Evolutionary conservation across 805 yeast species (phyloP), one percentile per base, ranked within the genome.

Genomic region (Groenewaldozyma tartarivorans): DNA sequence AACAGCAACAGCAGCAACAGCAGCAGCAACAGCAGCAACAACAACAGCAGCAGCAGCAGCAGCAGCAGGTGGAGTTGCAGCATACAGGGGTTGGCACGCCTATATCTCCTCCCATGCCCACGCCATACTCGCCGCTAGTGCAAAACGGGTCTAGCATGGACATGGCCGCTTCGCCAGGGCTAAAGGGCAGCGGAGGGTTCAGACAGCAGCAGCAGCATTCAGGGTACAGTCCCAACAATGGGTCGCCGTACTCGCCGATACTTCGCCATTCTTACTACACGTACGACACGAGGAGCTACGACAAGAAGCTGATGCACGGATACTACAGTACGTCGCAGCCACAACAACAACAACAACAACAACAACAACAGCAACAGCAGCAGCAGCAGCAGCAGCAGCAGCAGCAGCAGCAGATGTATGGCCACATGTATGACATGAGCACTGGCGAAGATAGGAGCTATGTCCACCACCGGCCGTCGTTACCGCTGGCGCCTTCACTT

Each of bases 11-110:
- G 13, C 21, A 6, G 15, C 16, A 5, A n/a, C 20, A 15, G 20
- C 43, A 32, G 26, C 22, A 21, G 27, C 44, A 22, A 37, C 50
- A 41, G 11, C 36, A 6, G 19, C 40, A 26, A 26, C 41, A 35
- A 16, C 20, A 20, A 7, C 26, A 17, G 31, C 39, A 15, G 15
- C 39, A 38, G 33, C 37, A 38, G 17, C 38, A 39, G 29, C 24
- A 4, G 7, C 38, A 32, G 30, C 41, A 34, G 29, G 13, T 24
- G 29, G 29, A 7, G 13, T 9, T 13, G 7, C 29, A 24, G 29
- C 29, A 24, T 24, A 24, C 29, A 9, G n/a, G n/a, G n/a, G n/a
- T n/a, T n/a, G n/a, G n/a, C n/a, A 9, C 13, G 7, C 29, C 29
- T 7, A 13, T 24, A 24, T 24, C 29, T 24, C 29, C 29, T 9